Base-by-base conservation (phyloP, 164 flowering plant genomes). In the Stephania cephalantha region DNA sequence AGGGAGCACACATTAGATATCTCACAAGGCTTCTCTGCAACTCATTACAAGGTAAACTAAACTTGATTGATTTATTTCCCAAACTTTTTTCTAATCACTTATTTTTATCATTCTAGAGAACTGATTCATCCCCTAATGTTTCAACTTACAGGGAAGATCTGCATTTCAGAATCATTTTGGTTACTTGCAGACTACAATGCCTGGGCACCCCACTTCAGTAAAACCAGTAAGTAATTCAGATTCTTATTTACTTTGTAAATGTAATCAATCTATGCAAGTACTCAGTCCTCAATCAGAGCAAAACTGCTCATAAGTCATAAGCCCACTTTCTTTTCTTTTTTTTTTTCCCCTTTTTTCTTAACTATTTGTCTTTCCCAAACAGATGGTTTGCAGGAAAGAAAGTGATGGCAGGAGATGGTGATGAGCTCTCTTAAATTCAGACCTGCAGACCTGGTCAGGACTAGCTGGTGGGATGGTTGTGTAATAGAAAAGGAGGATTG, bases 21-120 rank as follows among this genome's bases (percentile, higher is more conserved):
- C 77, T 89, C 94, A 64, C 87, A 82, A 64, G 88, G 87, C 58
- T 85, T 84, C 84, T 90, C 97, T 61, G 81, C 85, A 52, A 83
- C 87, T 63, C 82, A 85, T 70, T 77, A 58, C 61, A 79, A 89
- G 85, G 94, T 90, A 82, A 46, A 20, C 71, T 58, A 17, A 6
- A 4, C 25, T 25, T 35, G 42, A 35, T 35, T 15, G 44, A 25
- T 53, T 35, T n/a, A 30, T 67, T n/a, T 4, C 35, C 22, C 2
- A 35, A 35, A 35, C 65, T 66, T 71, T n/a, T 9, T 9, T 18
- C n/a, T 15, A n/a, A 12, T 2, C 42, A 44, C 30, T 42, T 50
- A 8, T 31, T 61, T n/a, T 61, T n/a, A 30, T 64, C 1, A 45
- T 15, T 52, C 13, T 31, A 35, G 9, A 6, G 52, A 65, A 48